Percentiles rank a stretch among this genome's conserved stretches.
phyloP scores from a whole-genome alignment of 345 rosid species.

The Heritiera fomes region DNA sequence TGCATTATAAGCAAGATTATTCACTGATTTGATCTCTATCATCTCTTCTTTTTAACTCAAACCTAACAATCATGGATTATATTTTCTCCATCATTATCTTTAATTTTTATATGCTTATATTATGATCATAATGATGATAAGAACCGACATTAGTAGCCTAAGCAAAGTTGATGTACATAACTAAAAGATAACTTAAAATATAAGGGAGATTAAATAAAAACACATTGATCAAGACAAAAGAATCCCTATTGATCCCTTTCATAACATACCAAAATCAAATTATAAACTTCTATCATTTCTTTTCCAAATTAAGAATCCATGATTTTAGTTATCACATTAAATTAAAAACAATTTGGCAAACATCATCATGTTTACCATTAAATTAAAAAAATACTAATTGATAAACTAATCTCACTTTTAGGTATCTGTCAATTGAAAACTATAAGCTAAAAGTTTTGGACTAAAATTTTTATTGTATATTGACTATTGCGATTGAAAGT shows the following conservation, averaged over 20 bases:
- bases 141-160: background rate
- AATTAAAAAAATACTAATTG: background rate
- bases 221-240: background rate
- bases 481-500: too few relatives aligned
- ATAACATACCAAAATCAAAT: too few relatives aligned
- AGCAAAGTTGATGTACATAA: background rate
- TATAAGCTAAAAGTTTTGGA: background rate
- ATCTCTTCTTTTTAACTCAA: background rate
- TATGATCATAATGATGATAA: background rate
- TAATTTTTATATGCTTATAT: background rate
- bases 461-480: background rate
- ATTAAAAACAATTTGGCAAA: background rate
- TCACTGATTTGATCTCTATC: background rate
- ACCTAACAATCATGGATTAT: background rate
- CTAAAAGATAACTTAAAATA: background rate
- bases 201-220: background rate
- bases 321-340: background rate
- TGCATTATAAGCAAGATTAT: background rate
- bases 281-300: too few relatives aligned
- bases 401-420: background rate
- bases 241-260: background rate
- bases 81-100: background rate
- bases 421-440: slow-evolving; percentile 2
- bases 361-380: background rate
- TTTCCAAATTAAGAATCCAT: too few relatives aligned